These are phyloP conservation scores for Cornus controversa DNA, from an alignment of 148 eudicot genomes.

Conservation along the genomic window DNA sequence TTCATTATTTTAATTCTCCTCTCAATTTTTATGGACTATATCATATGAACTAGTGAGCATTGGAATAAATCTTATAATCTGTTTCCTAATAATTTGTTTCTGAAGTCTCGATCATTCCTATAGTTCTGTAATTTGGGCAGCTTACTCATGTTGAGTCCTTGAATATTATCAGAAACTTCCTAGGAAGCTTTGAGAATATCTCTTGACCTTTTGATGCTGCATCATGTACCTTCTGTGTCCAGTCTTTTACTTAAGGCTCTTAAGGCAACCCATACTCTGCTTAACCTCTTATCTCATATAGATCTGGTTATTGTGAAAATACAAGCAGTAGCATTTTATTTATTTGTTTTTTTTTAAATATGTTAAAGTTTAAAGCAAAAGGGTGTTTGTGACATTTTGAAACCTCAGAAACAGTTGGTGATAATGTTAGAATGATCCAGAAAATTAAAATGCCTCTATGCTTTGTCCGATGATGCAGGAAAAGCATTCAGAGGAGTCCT, in stretches of 20 bases:
- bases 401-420: background rate
- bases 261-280: background rate
- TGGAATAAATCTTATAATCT: background rate
- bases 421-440: background rate
- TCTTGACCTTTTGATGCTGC: background rate
- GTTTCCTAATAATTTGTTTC: background rate
- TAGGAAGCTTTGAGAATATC: background rate
- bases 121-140: background rate
- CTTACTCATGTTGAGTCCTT: background rate
- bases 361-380: background rate
- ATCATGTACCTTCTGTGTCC: background rate
- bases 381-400: background rate
- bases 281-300: background rate
- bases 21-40: background rate
- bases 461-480: slow-evolving; percentile 52
- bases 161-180: slow-evolving; percentile 1
- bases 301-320: background rate
- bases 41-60: background rate
- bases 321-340: background rate
- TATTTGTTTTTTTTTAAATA: background rate
- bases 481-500: slow-evolving; percentile 94
- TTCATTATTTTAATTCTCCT: too few relatives aligned
- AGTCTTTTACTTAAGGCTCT: background rate
- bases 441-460: background rate
- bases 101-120: background rate